Base-by-base conservation (phyloP, 1,284 basidiomycete genomes). In the Fistulina hepatica region DNA sequence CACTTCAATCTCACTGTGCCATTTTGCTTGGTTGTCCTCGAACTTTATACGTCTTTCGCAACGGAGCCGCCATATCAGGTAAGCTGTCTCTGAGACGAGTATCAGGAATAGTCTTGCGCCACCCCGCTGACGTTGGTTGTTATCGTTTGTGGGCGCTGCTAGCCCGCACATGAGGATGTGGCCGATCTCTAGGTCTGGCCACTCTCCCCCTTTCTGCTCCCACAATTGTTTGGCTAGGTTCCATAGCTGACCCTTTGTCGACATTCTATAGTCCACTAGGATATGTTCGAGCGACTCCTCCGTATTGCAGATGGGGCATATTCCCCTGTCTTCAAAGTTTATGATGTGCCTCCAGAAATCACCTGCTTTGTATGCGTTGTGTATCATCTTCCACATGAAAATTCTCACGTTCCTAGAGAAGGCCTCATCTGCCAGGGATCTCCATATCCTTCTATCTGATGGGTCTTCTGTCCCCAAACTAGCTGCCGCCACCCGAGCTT, bases 251-350 rank as follows among this genome's bases (percentile, higher is more conserved):
- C n/a, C n/a, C n/a, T n/a, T n/a, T n/a, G n/a, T n/a, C n/a, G n/a
- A n/a, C n/a, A n/a, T n/a, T n/a, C 34, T 4, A 32, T 56, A 59
- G 24, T 53, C 44, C 1, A 42, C 44, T 1, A 58, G 51, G 15
- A 55, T 55, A 41, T 59, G 56, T 36, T 51, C 44, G 43, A 55
- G 50, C 5, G 46, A 40, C 44, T 56, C 53, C 19, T 26, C 25
- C 6, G 12, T 30, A 3, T 31, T 31, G 22, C 44, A 44, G 17
- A 37, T 17, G 9, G 26, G 9, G 44, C 53, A 55, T 10, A 12
- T 19, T 10, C 21, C 47, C 20, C 50, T 25, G 2, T 44, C 13
- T 39, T 53, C 49, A 12, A 11, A 12, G 6, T 28, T 25, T 3
- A 17, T 22, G 9, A 42, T 44, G 6, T 30, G 10, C 20, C 27